Conservation (phyloP, 2,329 filamentous ascomycete species). For the Rugonectria rugulosa region DNA sequence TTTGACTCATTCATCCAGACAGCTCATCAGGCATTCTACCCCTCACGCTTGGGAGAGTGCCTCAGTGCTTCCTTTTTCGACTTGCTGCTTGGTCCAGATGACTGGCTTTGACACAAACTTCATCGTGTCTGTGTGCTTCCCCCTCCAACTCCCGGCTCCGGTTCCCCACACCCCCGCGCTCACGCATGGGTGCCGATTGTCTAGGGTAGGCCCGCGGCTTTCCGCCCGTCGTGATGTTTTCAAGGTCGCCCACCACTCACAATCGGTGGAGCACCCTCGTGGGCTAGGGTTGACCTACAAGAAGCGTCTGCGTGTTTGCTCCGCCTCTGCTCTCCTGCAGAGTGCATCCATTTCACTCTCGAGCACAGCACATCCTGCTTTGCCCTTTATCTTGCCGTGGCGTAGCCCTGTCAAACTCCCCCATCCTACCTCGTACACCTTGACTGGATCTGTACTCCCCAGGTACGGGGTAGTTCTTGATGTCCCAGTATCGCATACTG, state of each 20-base stretch:
- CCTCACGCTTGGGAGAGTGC: no score
- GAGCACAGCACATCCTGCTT: neutral
- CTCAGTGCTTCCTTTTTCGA: no score
- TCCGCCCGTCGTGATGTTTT: constrained; percentile 12
- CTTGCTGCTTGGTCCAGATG: no score
- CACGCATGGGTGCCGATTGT: constrained; percentile 13
- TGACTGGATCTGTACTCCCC: no score
- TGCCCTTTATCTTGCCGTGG: neutral
- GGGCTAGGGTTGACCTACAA: constrained; percentile 21
- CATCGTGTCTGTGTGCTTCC: constrained; percentile 1
- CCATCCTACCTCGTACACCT: constrained; percentile 4
- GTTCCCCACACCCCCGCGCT: constrained; percentile 23
- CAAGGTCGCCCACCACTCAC: constrained; percentile 36
- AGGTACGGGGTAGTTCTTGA: constrained; percentile 2
- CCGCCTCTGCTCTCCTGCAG: constrained; percentile 13
- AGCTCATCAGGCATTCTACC: constrained; percentile 1
- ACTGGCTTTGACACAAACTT: neutral
- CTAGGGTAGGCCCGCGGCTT: constrained; percentile 24
- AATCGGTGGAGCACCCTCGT: constrained; percentile 37
- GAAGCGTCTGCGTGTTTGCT: constrained; percentile 8
- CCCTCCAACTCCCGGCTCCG: constrained; percentile 7
- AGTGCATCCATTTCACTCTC: neutral
- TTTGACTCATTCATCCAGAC: neutral
- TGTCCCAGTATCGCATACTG: neutral
- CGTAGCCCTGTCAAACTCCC: constrained; percentile 8